A percentile compares a stretch with the other conserved stretches of the same genome.
Evolutionary conservation across 2,329 filamentous ascomycete genomes (phyloP).

Genomic region (Trichophyton verrucosum): DNA sequence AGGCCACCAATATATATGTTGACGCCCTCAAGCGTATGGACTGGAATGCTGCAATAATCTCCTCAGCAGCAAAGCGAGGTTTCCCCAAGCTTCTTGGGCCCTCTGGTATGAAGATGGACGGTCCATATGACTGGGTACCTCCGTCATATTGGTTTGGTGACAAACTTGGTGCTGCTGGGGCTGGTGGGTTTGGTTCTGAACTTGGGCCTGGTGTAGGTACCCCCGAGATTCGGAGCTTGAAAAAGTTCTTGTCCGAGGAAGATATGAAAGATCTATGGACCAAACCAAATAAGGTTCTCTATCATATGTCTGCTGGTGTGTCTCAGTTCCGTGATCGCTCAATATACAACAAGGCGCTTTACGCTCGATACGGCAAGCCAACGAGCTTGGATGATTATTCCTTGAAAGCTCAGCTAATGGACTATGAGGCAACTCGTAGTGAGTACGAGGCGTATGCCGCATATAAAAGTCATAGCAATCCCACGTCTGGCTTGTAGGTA

Average conservation of each 20-base stretch:
- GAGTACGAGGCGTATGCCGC: constrained; percentile 47
- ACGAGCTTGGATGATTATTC: constrained; percentile 46
- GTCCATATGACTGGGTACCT: constrained; percentile 55
- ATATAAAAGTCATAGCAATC: constrained; percentile 38
- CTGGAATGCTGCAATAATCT: constrained; percentile 47
- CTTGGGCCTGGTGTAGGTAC: constrained; percentile 51
- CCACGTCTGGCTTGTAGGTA: constrained; percentile 42
- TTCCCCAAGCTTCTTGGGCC: constrained; percentile 42
- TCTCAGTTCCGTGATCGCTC: constrained; percentile 40
- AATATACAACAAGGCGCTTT: constrained; percentile 48
- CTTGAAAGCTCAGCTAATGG: constrained; percentile 47
- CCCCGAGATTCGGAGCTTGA: constrained; percentile 44
- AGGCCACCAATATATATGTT: constrained; percentile 43
- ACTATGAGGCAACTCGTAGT: constrained; percentile 51
- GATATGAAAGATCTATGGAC: constrained; percentile 48
- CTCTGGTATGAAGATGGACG: constrained; percentile 54
- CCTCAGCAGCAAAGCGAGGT: constrained; percentile 45
- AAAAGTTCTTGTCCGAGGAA: constrained; percentile 39
- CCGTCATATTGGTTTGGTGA: constrained; percentile 52
- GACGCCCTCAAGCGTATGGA: constrained; percentile 38
- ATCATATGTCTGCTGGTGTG: constrained; percentile 47
- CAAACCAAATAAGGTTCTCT: constrained; percentile 40
- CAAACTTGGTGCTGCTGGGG: constrained; percentile 39
- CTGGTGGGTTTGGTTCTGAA: constrained; percentile 52
- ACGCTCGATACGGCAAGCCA: constrained; percentile 40